Percentiles rank a stretch among this genome's conserved stretches.
Conservation (phyloP, 768 basidiomycete genomes). For the Daedalea quercina region DNA sequence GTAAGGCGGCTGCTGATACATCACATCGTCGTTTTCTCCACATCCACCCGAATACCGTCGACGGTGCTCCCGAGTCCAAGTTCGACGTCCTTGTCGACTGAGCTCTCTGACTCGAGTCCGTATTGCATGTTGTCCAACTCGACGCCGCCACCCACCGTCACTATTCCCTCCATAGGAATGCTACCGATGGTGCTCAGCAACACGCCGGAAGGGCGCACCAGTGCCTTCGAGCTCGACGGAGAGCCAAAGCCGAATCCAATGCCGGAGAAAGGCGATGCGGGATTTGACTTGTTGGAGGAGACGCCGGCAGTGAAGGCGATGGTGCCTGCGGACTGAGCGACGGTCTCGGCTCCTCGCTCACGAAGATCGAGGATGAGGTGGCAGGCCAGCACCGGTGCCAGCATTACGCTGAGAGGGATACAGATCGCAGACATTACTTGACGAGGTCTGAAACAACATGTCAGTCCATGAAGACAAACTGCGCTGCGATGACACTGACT, state of each 20-base stretch:
- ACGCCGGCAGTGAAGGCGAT: slow-evolving; percentile 25
- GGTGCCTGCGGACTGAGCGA: slow-evolving; percentile 46
- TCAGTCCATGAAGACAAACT: neutral
- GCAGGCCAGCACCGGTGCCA: slow-evolving; percentile 74
- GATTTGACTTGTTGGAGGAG: slow-evolving; percentile 21
- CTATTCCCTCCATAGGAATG: slow-evolving; percentile 16
- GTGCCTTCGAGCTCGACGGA: slow-evolving; percentile 16
- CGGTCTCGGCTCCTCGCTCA: slow-evolving; percentile 75
- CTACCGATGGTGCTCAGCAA: slow-evolving; percentile 24
- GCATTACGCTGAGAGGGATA: slow-evolving; percentile 80
- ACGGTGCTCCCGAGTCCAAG: slow-evolving; percentile 13
- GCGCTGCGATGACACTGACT: slow-evolving; percentile 37
- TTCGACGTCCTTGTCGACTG: slow-evolving; percentile 16
- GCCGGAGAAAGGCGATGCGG: slow-evolving; percentile 22
- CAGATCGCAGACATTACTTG: slow-evolving; percentile 81
- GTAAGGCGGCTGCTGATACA: too few species aligned
- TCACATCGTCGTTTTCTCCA: slow-evolving; percentile 27
- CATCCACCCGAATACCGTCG: slow-evolving; percentile 24
- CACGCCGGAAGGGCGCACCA: slow-evolving; percentile 20
- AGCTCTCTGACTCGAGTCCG: slow-evolving; percentile 8
- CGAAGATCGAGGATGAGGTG: slow-evolving; percentile 79
- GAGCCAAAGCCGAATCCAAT: slow-evolving; percentile 19
- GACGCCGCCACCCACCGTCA: slow-evolving; percentile 17
- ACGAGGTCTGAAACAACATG: slow-evolving; percentile 46
- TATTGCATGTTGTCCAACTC: slow-evolving; percentile 21